Conservation (phyloP, 2,329 filamentous ascomycete genomes). For the Sporothrix sp. region DNA sequence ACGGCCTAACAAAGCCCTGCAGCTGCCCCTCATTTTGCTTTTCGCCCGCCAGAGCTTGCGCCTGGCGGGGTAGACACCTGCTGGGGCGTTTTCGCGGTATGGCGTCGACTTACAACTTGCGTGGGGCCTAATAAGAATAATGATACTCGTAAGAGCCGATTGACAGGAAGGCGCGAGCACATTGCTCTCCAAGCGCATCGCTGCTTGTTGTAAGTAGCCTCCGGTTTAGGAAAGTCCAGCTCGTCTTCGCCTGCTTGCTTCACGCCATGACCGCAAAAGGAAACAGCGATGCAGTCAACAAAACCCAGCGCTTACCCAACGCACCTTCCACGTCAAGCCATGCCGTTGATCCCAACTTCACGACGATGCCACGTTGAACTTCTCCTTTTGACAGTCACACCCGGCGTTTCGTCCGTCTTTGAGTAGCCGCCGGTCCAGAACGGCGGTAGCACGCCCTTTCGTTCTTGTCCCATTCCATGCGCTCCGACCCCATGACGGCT, state of each 20-base stretch:
- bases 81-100: not conserved
- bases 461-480: not conserved
- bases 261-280: not conserved
- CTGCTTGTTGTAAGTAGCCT: too few relatives aligned
- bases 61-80: slow-evolving; percentile 5
- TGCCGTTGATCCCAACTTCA: not conserved
- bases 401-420: too few relatives aligned
- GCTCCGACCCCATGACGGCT: not conserved
- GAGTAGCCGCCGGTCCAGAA: too few relatives aligned
- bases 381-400: not conserved
- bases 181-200: too few relatives aligned
- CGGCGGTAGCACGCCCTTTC: too few relatives aligned
- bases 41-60: slow-evolving; percentile 4
- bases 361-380: not conserved
- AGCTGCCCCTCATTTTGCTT: slow-evolving; percentile 9
- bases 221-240: too few relatives aligned
- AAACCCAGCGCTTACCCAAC: not conserved
- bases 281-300: not conserved
- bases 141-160: too few relatives aligned
- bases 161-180: slow-evolving; percentile 2
- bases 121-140: too few relatives aligned
- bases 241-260: too few relatives aligned
- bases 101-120: too few relatives aligned
- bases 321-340: not conserved
- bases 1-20: not conserved